phyloP scores from a whole-genome alignment of 2,329 filamentous ascomycete genomes.

The Phoma sp. region DNA sequence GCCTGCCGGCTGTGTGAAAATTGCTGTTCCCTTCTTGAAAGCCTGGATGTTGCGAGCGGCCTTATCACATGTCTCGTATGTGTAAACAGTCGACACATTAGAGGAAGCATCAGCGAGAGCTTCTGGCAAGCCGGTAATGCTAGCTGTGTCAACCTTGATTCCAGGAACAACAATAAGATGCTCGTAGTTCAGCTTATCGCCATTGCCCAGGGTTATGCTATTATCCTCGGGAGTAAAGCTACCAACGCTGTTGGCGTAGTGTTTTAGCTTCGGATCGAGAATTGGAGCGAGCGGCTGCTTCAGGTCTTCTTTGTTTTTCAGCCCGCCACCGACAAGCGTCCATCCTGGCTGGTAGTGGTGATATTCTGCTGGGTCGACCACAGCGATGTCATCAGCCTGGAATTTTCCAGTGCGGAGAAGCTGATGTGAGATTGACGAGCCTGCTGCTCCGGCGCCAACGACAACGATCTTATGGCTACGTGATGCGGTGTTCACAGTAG shows the following conservation, averaged over 20 bases:
- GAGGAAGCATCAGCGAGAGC: constrained; percentile 45
- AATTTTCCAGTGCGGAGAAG: constrained; percentile 66
- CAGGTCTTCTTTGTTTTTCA: constrained; percentile 67
- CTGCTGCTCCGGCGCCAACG: constrained; percentile 70
- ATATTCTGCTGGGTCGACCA: constrained; percentile 67
- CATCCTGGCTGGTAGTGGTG: constrained; percentile 74
- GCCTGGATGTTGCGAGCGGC: constrained; percentile 38
- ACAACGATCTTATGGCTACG: constrained; percentile 69
- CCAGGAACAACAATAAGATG: constrained; percentile 67
- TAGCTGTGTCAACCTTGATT: constrained; percentile 39
- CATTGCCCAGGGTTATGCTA: constrained; percentile 60
- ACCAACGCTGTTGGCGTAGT: constrained; percentile 62
- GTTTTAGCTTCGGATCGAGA: constrained; percentile 65
- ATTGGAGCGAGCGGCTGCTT: constrained; percentile 58
- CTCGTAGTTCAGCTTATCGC: constrained; percentile 65
- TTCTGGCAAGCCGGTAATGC: constrained; percentile 42
- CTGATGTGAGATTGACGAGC: constrained; percentile 70
- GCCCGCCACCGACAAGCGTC: constrained; percentile 70
- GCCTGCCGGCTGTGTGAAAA: constrained; percentile 50
- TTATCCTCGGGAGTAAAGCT: constrained; percentile 64
- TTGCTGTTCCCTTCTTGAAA: constrained; percentile 43
- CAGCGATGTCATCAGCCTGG: constrained; percentile 64
- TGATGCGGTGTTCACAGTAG: constrained; percentile 38
- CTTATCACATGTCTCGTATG: constrained; percentile 49
- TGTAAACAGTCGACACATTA: constrained; percentile 46